Base-by-base conservation (phyloP, 192 early-diverging fungal genomes). In the Backusella circina region DNA sequence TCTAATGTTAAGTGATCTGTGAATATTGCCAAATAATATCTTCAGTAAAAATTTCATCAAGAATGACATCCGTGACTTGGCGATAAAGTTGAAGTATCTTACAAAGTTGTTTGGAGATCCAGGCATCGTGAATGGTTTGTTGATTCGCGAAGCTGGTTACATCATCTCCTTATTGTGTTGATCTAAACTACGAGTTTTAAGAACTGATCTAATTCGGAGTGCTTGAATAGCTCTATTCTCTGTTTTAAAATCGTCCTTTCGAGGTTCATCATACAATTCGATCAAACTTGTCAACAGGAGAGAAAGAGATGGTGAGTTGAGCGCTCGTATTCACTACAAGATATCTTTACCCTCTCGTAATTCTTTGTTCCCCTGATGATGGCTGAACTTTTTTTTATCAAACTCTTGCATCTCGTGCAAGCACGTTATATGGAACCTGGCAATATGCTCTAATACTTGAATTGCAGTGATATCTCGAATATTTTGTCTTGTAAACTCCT, bases 401-500 rank as follows among this genome's bases (percentile, higher is more conserved):
- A 83, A 68, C 18, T 89, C 92, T 75, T 90, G 91, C 38, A 96
- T 84, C 21, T 88, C 77, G 67, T 95, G 92, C 12, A 92, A 79
- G 41, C 91, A 91, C 8, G 95, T 70, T 31, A 97, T 94, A 74
- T 95, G 94, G 72, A 92, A 98, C 1, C 96, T 86, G 18, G 95
- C 95, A 67, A 97, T 96, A 5, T 89, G 83, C 75, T 98, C 96
- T 75, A 93, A 91, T 0, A 88, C 86, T 16, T 77, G 72, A 0
- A 97, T 85, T 0, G 96, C 92, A 50, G 87, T 87, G 5, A 79
- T 70, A 61, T 90, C 90, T 67, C 93, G 84, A 67, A 88, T 88
- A 79, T 96, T 96, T 80, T 96, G 94, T 4, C 95, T 84, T 15
- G 92, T 95, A 74, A 96, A 94, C 73, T 98, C 96, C 78, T 91